A percentile compares a stretch with the other conserved stretches of the same genome.
These are phyloP conservation scores for Austroboletus niveus DNA, from an alignment of 1,284 basidiomycete genomes.

Conservation along the genomic window DNA sequence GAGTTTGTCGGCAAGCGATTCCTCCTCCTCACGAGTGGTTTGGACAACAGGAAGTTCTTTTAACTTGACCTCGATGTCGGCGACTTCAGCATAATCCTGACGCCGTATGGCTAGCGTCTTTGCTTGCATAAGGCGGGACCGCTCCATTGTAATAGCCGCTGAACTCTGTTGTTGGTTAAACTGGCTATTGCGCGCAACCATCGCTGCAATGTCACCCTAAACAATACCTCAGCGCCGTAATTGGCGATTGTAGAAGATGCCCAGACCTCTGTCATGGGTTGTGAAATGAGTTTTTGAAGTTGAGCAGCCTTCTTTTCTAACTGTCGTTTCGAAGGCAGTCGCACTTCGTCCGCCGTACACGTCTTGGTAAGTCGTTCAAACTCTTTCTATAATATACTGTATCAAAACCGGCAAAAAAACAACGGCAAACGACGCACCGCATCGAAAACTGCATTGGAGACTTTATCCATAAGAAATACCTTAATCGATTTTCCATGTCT, in stretches of 20 bases:
- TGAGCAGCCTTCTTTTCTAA: slow-evolving; percentile 65
- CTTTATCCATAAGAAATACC: slow-evolving; percentile 72
- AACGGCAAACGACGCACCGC: slow-evolving; percentile 45
- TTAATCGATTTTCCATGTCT: slow-evolving; percentile 65
- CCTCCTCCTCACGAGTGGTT: slow-evolving; percentile 36
- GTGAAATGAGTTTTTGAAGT: slow-evolving; percentile 55
- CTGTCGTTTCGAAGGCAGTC: slow-evolving; percentile 62
- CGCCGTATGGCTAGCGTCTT: slow-evolving; percentile 71
- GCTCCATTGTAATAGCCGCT: slow-evolving; percentile 52
- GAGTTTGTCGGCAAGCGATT: slow-evolving; percentile 52
- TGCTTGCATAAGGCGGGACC: slow-evolving; percentile 60
- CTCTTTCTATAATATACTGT: slow-evolving; percentile 55
- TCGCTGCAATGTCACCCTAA: slow-evolving; percentile 67
- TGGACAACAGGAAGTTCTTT: slow-evolving; percentile 43
- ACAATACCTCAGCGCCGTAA: slow-evolving; percentile 7
- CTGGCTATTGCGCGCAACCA: slow-evolving; percentile 66
- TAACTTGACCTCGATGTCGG: slow-evolving; percentile 60
- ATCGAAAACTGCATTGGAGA: slow-evolving; percentile 69
- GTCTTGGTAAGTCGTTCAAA: slow-evolving; percentile 59
- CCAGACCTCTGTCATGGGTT: slow-evolving; percentile 73
- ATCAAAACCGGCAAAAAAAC: slow-evolving; percentile 8
- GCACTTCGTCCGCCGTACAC: slow-evolving; percentile 55
- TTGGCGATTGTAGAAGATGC: slow-evolving; percentile 1
- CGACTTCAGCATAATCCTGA: slow-evolving; percentile 61
- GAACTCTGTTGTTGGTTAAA: slow-evolving; percentile 45